Evolutionary conservation across 768 basidiomycete species (phyloP).

Genomic region (Coprinellus aureogranulatus): DNA sequence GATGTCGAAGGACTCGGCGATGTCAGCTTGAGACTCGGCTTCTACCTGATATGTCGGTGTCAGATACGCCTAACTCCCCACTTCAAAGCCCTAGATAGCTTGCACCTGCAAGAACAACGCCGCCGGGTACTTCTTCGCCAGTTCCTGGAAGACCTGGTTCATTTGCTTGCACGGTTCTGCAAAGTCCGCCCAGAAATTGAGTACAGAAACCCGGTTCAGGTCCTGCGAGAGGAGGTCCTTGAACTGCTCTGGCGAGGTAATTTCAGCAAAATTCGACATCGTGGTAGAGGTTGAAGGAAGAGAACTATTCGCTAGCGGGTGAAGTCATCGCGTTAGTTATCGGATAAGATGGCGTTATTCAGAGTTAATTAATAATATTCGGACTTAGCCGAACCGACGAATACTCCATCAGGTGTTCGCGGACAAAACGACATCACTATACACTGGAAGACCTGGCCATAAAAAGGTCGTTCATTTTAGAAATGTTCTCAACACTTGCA

Average conservation of each 20-base stretch:
- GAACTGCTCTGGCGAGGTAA: slow-evolving; percentile 71
- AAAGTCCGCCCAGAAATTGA: slow-evolving; percentile 95
- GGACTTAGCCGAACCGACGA: slow-evolving; percentile 24
- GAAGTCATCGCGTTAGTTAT: slow-evolving; percentile 12
- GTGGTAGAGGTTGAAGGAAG: neutral
- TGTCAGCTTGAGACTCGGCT: slow-evolving; percentile 76
- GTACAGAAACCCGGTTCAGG: slow-evolving; percentile 75
- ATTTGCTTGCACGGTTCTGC: slow-evolving; percentile 89
- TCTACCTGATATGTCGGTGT: slow-evolving; percentile 54
- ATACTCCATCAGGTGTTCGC: too few species aligned
- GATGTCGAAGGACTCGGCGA: slow-evolving; percentile 89
- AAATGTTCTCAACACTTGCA: too few species aligned
- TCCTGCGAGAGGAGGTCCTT: slow-evolving; percentile 71
- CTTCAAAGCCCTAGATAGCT: too few species aligned
- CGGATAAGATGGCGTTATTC: slow-evolving; percentile 23
- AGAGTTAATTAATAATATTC: slow-evolving; percentile 15
- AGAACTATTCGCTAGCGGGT: neutral
- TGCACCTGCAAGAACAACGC: slow-evolving; percentile 75
- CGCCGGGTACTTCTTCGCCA: slow-evolving; percentile 67
- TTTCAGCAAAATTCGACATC: slow-evolving; percentile 31
- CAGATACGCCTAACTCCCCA: neutral
- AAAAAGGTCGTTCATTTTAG: too few species aligned
- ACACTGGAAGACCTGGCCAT: too few species aligned
- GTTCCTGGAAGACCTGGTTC: slow-evolving; percentile 73
- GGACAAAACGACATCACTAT: too few species aligned